Base-by-base conservation (phyloP, 2,329 filamentous ascomycete species). In the Fusarium sp. region DNA sequence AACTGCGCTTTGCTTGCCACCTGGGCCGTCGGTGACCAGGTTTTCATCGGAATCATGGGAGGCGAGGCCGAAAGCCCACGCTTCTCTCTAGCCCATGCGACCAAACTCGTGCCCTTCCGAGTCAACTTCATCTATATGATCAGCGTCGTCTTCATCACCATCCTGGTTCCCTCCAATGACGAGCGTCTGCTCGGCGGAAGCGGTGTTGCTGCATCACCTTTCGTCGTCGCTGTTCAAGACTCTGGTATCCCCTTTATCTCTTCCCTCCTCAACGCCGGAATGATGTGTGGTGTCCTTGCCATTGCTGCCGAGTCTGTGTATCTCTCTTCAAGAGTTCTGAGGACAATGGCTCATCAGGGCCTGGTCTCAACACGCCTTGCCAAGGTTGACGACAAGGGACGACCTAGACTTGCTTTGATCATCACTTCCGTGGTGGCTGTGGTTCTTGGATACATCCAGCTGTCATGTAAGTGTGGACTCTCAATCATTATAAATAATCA, bases 1-100 rank as follows among this genome's bases (percentile, higher is more conserved):
- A 72, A 63, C 31, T 66, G 58, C 20, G 61, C 63, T 13, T 49
- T 72, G 1, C 50, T 72, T 9, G 69, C 70, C 3, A 66, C 58
- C 20, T 72, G 69, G 68, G 69, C 69, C 6, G 68, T 72, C 14
- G 69, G 69, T 17, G 69, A 72, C 26, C 69, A 71, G 24, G 68
- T 72, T 15, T 72, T 72, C 11, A 71, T 71, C 38, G 69, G 69
- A 22, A 66, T 72, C 38, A 71, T 72, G 65, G 69, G 59, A 10
- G 69, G 69, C 5, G 69, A 72, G 33, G 69, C 68, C 9, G 54
- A 71, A 34, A 60, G 57, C 26, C 68, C 69, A 11, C 65, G 69
- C 14, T 64, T 58, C 42, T 71, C 69, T 4, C 58, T 72, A 45
- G 62, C 55, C 6, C 69, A 72, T 22, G 69, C 69, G 4, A 63